Conservation (phyloP, 768 basidiomycete species). For the Leccinellum rugosiceps region DNA sequence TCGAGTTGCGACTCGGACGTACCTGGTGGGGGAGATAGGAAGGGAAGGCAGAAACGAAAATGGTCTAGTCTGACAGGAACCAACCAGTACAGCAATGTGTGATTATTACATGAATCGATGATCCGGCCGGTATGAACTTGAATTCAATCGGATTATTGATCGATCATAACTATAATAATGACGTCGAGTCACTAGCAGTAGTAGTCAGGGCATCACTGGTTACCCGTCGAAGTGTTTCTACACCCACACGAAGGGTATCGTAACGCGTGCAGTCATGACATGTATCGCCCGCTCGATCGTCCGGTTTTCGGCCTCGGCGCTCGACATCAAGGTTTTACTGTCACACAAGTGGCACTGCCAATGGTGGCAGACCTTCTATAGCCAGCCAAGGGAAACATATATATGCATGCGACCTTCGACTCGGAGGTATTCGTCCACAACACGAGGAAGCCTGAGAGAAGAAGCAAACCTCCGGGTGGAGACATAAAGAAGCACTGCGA, state of each 20-base stretch:
- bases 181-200: background rate
- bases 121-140: background rate
- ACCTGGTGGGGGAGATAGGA: background rate
- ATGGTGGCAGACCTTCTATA: background rate
- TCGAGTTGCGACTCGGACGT: no score
- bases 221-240: background rate
- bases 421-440: background rate
- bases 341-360: background rate
- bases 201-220: background rate
- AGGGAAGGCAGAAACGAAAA: background rate
- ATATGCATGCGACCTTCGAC: background rate
- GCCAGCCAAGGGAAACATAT: background rate
- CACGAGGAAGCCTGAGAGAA: background rate
- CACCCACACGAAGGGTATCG: background rate
- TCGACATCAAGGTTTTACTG: background rate
- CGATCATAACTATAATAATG: background rate
- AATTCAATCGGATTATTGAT: background rate
- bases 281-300: background rate
- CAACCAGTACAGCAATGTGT: background rate
- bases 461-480: background rate
- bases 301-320: background rate
- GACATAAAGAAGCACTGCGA: background rate
- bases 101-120: background rate
- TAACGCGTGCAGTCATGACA: background rate
- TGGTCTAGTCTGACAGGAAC: background rate